A percentile compares a stretch with the other conserved stretches of the same genome.
These are phyloP conservation scores for Boletus edulis DNA, from an alignment of 768 basidiomycete species.

Conservation along the genomic window DNA sequence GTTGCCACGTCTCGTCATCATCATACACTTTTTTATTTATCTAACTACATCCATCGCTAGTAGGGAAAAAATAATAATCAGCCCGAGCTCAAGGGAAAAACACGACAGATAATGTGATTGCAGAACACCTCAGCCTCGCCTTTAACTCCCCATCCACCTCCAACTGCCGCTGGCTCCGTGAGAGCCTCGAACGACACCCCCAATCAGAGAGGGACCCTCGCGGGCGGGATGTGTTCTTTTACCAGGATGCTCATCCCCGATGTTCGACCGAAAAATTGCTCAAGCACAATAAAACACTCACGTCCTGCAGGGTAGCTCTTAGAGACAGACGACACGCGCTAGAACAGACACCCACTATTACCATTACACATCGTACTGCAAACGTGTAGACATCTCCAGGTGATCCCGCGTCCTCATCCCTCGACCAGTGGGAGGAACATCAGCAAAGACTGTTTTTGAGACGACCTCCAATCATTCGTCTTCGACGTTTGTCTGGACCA, in stretches of 20 bases:
- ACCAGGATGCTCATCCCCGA: conserved; percentile 86
- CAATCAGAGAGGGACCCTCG: conserved; percentile 32
- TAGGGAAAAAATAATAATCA: conserved; percentile 2
- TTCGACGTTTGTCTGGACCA: conserved; percentile 91
- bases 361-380: neutral
- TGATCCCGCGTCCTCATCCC: conserved; percentile 89
- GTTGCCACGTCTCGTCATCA: conserved; percentile 9
- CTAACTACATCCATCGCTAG: neutral
- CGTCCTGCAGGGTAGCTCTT: neutral
- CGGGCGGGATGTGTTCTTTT: conserved; percentile 75
- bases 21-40: no score
- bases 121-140: conserved; percentile 78
- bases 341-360: conserved; percentile 9
- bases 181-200: conserved; percentile 31
- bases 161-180: conserved; percentile 39
- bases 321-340: neutral
- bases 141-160: conserved; percentile 78
- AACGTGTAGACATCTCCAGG: conserved; percentile 74
- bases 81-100: neutral
- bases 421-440: conserved; percentile 87
- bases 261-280: conserved; percentile 25
- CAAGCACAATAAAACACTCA: conserved; percentile 28
- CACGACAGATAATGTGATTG: neutral
- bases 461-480: conserved; percentile 41
- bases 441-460: conserved; percentile 95